A percentile compares a stretch with the other conserved stretches of the same genome.
Evolutionary conservation across 2,329 filamentous ascomycete species (phyloP).

Genomic region (Teratosphaeria gauchensis): DNA sequence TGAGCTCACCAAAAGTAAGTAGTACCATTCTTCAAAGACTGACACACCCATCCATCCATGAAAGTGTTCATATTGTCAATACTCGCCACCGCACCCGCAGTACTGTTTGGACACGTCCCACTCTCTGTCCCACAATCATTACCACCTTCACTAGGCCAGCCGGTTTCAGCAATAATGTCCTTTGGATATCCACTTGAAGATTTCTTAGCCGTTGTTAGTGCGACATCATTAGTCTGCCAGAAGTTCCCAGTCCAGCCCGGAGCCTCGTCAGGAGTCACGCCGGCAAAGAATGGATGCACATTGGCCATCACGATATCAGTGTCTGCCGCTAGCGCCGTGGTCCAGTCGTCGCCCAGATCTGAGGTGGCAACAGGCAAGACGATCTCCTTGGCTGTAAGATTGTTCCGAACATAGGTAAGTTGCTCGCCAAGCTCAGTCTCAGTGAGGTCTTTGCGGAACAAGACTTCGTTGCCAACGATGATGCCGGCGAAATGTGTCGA

Average conservation of each 20-base stretch:
- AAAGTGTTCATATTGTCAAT: constrained; percentile 76
- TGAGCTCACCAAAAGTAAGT: constrained; percentile 76
- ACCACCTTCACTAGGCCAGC: constrained; percentile 80
- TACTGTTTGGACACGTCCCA: constrained; percentile 40
- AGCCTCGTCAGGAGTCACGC: constrained; percentile 57
- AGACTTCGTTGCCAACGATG: constrained; percentile 55
- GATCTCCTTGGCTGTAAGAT: constrained; percentile 58
- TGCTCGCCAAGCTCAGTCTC: constrained; percentile 52
- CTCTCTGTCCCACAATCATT: constrained; percentile 57
- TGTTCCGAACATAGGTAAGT: constrained; percentile 58
- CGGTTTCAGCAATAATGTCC: constrained; percentile 71
- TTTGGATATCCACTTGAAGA: constrained; percentile 41
- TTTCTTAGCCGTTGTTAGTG: constrained; percentile 38
- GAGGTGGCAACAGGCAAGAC: constrained; percentile 73
- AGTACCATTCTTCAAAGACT: constrained; percentile 67
- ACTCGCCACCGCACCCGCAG: constrained; percentile 63
- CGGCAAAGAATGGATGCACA: constrained; percentile 91
- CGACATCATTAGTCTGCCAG: constrained; percentile 46
- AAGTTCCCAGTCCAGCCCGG: constrained; percentile 76
- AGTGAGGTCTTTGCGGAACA: constrained; percentile 57
- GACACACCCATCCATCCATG: constrained; percentile 76
- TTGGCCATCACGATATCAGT: constrained; percentile 94
- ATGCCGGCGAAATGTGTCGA: constrained; percentile 48
- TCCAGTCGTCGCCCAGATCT: constrained; percentile 86
- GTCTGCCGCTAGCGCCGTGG: constrained; percentile 52